Evolutionary conservation across 129 eudicot genomes (phyloP), one percentile per base, ranked within the genome.

Genomic region (Flaveria linearis): DNA sequence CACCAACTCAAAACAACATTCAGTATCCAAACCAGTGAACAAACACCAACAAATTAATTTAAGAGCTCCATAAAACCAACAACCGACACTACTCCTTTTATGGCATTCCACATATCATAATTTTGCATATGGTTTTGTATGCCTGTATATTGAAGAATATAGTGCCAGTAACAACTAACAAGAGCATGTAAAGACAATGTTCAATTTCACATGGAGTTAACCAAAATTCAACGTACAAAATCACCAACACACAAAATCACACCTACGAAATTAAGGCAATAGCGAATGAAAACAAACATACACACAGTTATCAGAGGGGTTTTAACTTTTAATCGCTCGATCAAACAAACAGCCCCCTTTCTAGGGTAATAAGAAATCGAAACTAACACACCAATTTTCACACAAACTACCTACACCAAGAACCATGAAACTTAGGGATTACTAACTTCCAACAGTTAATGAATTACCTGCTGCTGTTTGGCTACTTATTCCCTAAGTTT

Each of bases 401-500:
- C 49, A 64, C 77, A 64, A 63, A 25, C 75, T n/a, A 82, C 2
- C 46, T 14, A 33, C 57, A 23, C 55, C 12, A 10, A 3, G 2
- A 49, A 42, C 2, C 33, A 18, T 13, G 26, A 68, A 69, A 6
- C 3, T 9, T 42, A 26, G 9, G 46, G 64, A n/a, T 26, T 15
- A 46, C 14, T 42, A 20, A 25, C 53, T 64, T 49, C 6, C 17
- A 33, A 8, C 3, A 36, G 23, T 42, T 42, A 18, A 22, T 57
- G 26, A 3, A 26, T 1, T 68, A 91, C 98, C 98, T 93, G 98
- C 53, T 93, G 98, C 60, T 93, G 98, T 79, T 88, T 93, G 65
- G 97, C 92, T 39, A 93, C 98, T 93, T 93, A 97, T 63, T 93
- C 98, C 72, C 98, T 84, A 16, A 93, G 78, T 86, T 91, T 93